Conservation (phyloP, 2,329 filamentous ascomycete genomes). For the Nectriaceae sp. region DNA sequence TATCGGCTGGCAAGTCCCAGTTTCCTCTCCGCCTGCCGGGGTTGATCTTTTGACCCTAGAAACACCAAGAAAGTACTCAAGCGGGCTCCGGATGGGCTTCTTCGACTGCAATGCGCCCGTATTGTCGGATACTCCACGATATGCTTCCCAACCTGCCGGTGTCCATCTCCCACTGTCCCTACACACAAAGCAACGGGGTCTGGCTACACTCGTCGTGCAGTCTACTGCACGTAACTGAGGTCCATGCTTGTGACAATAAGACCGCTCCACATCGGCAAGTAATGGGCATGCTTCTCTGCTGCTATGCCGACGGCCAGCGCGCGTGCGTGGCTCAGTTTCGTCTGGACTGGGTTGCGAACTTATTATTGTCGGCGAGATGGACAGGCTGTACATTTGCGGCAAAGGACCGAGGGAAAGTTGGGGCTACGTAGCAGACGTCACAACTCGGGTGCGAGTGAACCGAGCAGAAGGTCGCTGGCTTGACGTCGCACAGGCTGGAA, state of each 20-base stretch:
- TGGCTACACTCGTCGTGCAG: slow-evolving; percentile 9
- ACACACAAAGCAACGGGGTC: slow-evolving; percentile 6
- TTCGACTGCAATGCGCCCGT: slow-evolving; percentile 7
- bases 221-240: slow-evolving; percentile 4
- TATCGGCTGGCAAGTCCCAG: slow-evolving; percentile 8
- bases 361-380: slow-evolving; percentile 2
- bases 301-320: slow-evolving; percentile 9
- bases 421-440: slow-evolving; percentile 3
- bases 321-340: slow-evolving; percentile 10
- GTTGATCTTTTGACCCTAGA: slow-evolving; percentile 8
- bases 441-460: background rate
- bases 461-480: slow-evolving; percentile 1
- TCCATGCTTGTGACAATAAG: slow-evolving; percentile 4
- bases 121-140: slow-evolving; percentile 9
- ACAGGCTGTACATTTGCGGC: slow-evolving; percentile 9
- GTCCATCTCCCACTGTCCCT: slow-evolving; percentile 7
- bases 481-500: slow-evolving; percentile 3
- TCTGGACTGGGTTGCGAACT: slow-evolving; percentile 4
- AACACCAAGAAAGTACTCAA: background rate
- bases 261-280: slow-evolving; percentile 2
- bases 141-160: slow-evolving; percentile 4
- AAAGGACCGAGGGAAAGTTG: slow-evolving; percentile 6
- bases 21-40: slow-evolving; percentile 1
- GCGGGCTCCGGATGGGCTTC: slow-evolving; percentile 9
- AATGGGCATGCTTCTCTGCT: slow-evolving; percentile 10